Evolutionary conservation across 2,329 filamentous ascomycete species (phyloP).

Genomic region (Neoarthrinium moseri): DNA sequence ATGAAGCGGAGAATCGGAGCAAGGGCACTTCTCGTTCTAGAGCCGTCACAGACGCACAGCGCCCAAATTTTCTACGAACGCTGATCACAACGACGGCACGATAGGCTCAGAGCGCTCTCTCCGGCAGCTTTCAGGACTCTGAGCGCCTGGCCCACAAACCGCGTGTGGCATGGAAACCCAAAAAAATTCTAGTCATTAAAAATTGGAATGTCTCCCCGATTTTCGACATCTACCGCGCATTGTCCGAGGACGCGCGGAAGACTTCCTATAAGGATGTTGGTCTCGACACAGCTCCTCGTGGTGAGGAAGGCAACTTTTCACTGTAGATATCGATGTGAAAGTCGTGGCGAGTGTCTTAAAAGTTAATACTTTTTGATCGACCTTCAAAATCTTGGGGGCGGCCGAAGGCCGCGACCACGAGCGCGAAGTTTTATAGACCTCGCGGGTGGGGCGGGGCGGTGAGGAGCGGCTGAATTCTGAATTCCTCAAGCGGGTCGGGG

Average conservation of each 20-base stretch:
- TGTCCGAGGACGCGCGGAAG: conserved; percentile 46
- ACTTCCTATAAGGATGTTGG: conserved; percentile 63
- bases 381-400: conserved; percentile 40
- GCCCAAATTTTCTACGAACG: too few species aligned
- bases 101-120: too few species aligned
- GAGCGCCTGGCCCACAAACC: neutral
- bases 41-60: too few species aligned
- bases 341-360: conserved; percentile 64
- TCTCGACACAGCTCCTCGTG: conserved; percentile 56
- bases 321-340: conserved; percentile 57
- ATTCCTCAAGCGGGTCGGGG: too few species aligned
- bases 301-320: conserved; percentile 61
- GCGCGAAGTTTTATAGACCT: neutral
- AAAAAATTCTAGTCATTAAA: neutral
- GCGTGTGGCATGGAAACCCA: too few species aligned
- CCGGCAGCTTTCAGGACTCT: too few species aligned
- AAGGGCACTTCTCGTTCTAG: too few species aligned
- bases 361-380: conserved; percentile 66
- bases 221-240: conserved; percentile 58
- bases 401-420: too few species aligned
- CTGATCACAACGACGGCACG: too few species aligned
- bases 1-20: too few species aligned
- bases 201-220: conserved; percentile 49
- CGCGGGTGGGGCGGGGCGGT: conserved; percentile 2
- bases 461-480: neutral